phyloP scores from a whole-genome alignment of 2,329 filamentous ascomycete genomes.

The Calonectria pseudoturangicola region DNA sequence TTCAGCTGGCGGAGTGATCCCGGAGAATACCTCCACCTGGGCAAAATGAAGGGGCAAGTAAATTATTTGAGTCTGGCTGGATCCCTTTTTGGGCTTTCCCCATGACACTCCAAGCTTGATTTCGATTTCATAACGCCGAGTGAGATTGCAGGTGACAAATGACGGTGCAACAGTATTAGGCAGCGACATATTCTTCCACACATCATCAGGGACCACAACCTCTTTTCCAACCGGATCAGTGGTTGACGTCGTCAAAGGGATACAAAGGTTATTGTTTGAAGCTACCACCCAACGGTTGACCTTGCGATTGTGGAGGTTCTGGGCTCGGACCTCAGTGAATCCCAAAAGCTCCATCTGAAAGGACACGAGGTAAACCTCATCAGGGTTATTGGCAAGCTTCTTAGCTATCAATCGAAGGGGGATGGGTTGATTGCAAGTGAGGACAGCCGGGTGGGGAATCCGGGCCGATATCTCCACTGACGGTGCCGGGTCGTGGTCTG shows the following conservation, averaged over 20 bases:
- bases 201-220: constrained; percentile 78
- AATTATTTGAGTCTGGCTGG: constrained; percentile 78
- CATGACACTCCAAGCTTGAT: constrained; percentile 86
- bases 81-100: constrained; percentile 71
- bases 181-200: constrained; percentile 84
- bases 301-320: constrained; percentile 83
- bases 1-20: constrained; percentile 86
- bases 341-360: constrained; percentile 89
- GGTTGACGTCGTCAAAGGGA: constrained; percentile 77
- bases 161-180: constrained; percentile 92
- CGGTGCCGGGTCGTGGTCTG: constrained; percentile 67
- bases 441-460: constrained; percentile 88
- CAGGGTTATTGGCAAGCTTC: constrained; percentile 81
- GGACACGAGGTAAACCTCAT: constrained; percentile 84
- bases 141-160: constrained; percentile 92
- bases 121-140: constrained; percentile 88
- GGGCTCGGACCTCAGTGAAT: constrained; percentile 85
- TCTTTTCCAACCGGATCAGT: constrained; percentile 79
- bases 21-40: constrained; percentile 86
- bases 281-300: constrained; percentile 84
- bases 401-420: constrained; percentile 88
- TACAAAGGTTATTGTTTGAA: constrained; percentile 81
- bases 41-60: constrained; percentile 86
- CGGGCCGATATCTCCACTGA: constrained; percentile 86
- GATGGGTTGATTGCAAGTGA: constrained; percentile 91